Evolutionary conservation across 306 rosid genomes (phyloP).

Genomic region (Vigna reflexopilosa): DNA sequence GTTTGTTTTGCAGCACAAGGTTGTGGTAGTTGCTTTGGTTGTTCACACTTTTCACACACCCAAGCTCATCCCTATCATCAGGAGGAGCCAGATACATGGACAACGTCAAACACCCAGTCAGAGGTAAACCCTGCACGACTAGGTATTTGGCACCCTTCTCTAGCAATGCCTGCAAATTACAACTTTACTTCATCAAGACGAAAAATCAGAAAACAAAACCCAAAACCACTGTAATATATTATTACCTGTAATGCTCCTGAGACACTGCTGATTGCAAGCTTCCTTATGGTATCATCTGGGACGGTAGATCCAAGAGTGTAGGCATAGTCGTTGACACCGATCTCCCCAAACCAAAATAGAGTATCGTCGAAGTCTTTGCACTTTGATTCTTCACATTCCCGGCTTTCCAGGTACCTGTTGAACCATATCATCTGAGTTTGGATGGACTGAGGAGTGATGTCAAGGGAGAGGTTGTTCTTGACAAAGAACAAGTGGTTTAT

Average conservation of each 20-base stretch:
- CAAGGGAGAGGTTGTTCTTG: slow-evolving; percentile 73
- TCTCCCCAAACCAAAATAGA: slow-evolving; percentile 94
- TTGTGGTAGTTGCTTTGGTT: slow-evolving; percentile 67
- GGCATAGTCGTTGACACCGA: slow-evolving; percentile 97
- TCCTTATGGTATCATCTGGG: slow-evolving; percentile 58
- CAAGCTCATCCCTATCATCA: slow-evolving; percentile 71
- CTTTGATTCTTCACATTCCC: slow-evolving; percentile 49
- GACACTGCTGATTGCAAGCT: slow-evolving; percentile 60
- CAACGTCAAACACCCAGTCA: slow-evolving; percentile 75
- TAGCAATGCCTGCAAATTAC: slow-evolving; percentile 62
- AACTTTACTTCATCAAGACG: not conserved
- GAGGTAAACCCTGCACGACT: slow-evolving; percentile 81
- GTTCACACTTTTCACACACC: slow-evolving; percentile 81
- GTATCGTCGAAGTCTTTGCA: slow-evolving; percentile 67
- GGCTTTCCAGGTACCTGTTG: slow-evolving; percentile 58
- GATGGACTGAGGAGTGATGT: slow-evolving; percentile 75
- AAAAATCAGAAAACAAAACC: not conserved
- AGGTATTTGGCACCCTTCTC: slow-evolving; percentile 87
- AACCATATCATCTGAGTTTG: slow-evolving; percentile 85
- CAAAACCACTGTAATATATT: not conserved
- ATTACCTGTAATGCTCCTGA: slow-evolving; percentile 67
- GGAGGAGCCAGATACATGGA: slow-evolving; percentile 67
- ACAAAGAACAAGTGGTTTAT: slow-evolving; percentile 80
- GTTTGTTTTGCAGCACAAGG: slow-evolving; percentile 51
- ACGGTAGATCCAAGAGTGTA: slow-evolving; percentile 76